phyloP scores from a whole-genome alignment of 306 rosid genomes.

The Alnus rubra region DNA sequence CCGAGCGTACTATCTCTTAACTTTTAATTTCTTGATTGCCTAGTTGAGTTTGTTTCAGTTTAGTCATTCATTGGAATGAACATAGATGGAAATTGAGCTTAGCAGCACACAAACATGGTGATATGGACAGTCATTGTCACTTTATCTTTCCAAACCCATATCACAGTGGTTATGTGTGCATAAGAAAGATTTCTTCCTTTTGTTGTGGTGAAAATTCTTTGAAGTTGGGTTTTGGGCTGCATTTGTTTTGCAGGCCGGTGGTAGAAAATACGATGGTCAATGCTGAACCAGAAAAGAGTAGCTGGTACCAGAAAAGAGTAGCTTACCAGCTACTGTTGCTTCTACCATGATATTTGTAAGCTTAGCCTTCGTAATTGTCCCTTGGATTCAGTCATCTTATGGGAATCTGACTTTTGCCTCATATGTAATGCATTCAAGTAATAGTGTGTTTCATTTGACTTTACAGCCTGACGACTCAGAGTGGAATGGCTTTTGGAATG shows the following conservation, averaged over 20 bases:
- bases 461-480: slow-evolving; percentile 76
- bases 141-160: slow-evolving; percentile 14
- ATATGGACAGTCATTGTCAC: slow-evolving; percentile 7
- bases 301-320: too few relatives aligned
- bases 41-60: slow-evolving; percentile 24
- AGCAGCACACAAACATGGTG: slow-evolving; percentile 23
- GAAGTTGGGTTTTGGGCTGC: slow-evolving; percentile 27
- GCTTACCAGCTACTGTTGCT: slow-evolving; percentile 42
- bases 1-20: slow-evolving; percentile 80
- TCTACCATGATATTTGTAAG: slow-evolving; percentile 67
- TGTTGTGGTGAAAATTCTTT: background rate
- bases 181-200: background rate
- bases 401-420: background rate
- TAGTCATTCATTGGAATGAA: background rate
- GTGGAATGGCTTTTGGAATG: slow-evolving; percentile 98
- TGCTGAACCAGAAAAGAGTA: slow-evolving; percentile 51
- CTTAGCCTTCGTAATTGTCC: slow-evolving; percentile 14
- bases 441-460: slow-evolving; percentile 24
- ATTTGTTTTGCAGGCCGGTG: slow-evolving; percentile 59
- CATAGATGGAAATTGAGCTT: slow-evolving; percentile 22
- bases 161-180: background rate
- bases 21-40: slow-evolving; percentile 40
- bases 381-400: background rate
- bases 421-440: background rate
- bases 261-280: slow-evolving; percentile 58